phyloP scores from a whole-genome alignment of 2,329 filamentous ascomycete species.

The Neospermospora avenae region DNA sequence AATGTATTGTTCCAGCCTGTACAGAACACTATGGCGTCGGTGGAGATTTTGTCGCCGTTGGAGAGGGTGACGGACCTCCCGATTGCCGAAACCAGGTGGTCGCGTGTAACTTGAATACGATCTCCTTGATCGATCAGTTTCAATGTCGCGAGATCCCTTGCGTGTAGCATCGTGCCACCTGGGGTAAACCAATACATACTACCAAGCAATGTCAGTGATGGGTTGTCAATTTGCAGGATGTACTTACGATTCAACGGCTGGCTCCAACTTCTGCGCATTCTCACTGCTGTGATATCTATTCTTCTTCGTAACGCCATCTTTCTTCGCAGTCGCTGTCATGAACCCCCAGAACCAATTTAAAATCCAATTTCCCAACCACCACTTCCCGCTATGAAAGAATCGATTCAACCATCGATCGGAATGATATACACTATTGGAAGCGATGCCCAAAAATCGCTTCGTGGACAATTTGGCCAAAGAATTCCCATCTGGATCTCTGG shows the following conservation, averaged over 20 bases:
- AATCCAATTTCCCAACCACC: slow-evolving; percentile 15
- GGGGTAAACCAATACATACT: slow-evolving; percentile 16
- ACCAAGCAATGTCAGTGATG: not conserved
- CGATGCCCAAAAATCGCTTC: not conserved
- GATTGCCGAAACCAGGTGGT: not conserved
- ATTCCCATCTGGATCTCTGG: slow-evolving; percentile 7
- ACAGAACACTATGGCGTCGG: slow-evolving; percentile 51
- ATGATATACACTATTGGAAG: slow-evolving; percentile 9
- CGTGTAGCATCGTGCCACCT: slow-evolving; percentile 11
- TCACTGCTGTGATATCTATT: slow-evolving; percentile 13
- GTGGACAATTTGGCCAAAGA: slow-evolving; percentile 6
- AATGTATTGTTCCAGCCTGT: slow-evolving; percentile 51
- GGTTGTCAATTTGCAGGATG: not conserved
- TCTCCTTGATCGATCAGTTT: slow-evolving; percentile 13
- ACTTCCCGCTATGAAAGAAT: slow-evolving; percentile 11
- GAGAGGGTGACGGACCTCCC: slow-evolving; percentile 37
- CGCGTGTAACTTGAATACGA: slow-evolving; percentile 5
- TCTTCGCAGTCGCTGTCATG: slow-evolving; percentile 1
- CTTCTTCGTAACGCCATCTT: not conserved
- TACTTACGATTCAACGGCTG: slow-evolving; percentile 3
- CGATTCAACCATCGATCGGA: slow-evolving; percentile 10
- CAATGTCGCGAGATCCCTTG: slow-evolving; percentile 10
- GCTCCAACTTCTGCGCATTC: slow-evolving; percentile 11
- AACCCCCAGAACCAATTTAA: slow-evolving; percentile 12
- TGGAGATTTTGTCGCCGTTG: slow-evolving; percentile 43